Evolutionary conservation across 2,329 filamentous ascomycete species (phyloP), one percentile per base, ranked within the genome.

Genomic region (Xylaria polymorpha): DNA sequence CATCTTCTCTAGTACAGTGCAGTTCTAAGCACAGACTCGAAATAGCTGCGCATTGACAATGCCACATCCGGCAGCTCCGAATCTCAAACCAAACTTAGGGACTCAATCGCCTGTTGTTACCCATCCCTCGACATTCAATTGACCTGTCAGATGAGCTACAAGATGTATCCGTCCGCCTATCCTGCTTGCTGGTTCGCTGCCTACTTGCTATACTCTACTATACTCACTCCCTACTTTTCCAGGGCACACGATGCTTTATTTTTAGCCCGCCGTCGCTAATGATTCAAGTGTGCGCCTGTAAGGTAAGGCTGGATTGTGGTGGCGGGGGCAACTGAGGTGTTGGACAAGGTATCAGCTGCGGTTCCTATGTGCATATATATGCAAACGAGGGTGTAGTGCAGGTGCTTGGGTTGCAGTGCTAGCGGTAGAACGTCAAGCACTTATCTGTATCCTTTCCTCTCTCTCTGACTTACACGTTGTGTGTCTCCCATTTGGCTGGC

Each of bases 21-120:
- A 10, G 60, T 3, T 29, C 29, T 37, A 15, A 12, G 20, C 37
- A 57, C 25, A 22, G 44, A 15, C 14, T 50, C 18, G n/a, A 65
- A 37, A 43, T 44, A 55, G 53, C 43, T 60, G 51, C 18, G 25
- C 43, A 41, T 35, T 25, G 9, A 51, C 18, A 43, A 55, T 63
- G n/a, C 59, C 44, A 53, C 48, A 69, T 69, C 57, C 46, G 63
- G 63, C 57, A 59, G 58, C 51, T 66, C 67, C 67, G 57, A 43
- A 15, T 10, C 6, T 37, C 35, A 5, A 68, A 35, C n/a, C 35
- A 51, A 18, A 12, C 20, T 56, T 41, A 10, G 37, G 37, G 5
- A 35, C 14, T 35, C 39, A 35, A 46, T 39, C 53, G 15, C 39
- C 15, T 25, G 64, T 37, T 41, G 9, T 59, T 64, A 18, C 32